Evolutionary conservation across 1,284 basidiomycete species (phyloP).

Genomic region (Inonotus hispidus): DNA sequence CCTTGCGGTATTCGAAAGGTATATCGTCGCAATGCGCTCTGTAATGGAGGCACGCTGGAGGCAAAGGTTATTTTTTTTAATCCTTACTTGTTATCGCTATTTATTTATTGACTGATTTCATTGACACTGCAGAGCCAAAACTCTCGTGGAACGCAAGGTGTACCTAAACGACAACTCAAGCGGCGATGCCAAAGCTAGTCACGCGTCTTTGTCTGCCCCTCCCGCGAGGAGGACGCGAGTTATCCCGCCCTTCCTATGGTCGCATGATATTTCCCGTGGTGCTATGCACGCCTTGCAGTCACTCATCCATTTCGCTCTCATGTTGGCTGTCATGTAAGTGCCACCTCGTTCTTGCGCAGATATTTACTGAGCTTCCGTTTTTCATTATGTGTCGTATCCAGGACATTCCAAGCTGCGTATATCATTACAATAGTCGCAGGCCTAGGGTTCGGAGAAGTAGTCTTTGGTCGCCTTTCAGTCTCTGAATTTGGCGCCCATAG

Average conservation of each 20-base stretch:
- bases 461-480: constrained; percentile 45
- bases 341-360: constrained; percentile 2
- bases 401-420: constrained; percentile 71
- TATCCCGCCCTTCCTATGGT: constrained; percentile 51
- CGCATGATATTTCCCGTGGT: constrained; percentile 61
- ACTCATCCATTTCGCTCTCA: constrained; percentile 52
- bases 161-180: background rate
- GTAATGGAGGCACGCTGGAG: constrained; percentile 54
- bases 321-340: constrained; percentile 70
- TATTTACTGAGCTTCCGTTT: constrained; percentile 4
- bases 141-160: constrained; percentile 5
- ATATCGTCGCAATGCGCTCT: constrained; percentile 50
- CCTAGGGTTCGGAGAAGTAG: constrained; percentile 56
- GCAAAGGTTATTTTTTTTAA: constrained; percentile 41
- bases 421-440: constrained; percentile 61
- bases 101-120: background rate
- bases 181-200: background rate
- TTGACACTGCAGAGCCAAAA: constrained; percentile 1
- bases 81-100: background rate
- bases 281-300: constrained; percentile 51
- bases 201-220: background rate
- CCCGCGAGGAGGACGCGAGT: constrained; percentile 23
- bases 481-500: background rate
- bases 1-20: constrained; percentile 64
- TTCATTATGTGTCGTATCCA: constrained; percentile 26